phyloP scores from a whole-genome alignment of 495 filamentous ascomycete species.

The Aspergillus ellipticus region DNA sequence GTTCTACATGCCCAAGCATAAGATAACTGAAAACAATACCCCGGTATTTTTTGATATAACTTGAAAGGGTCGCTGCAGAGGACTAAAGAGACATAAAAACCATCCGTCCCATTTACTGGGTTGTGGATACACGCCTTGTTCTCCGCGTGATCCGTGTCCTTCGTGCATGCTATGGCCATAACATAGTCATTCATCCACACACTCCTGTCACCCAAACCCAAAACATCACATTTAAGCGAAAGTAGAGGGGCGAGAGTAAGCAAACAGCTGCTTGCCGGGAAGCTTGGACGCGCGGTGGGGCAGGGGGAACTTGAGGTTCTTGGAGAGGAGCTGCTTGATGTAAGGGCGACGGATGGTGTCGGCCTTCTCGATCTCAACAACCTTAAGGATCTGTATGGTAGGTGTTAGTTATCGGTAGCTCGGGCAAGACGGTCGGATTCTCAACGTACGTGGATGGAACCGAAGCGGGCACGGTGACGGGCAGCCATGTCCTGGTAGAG shows the following conservation, averaged over 20 bases:
- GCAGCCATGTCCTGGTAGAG: constrained; percentile 99
- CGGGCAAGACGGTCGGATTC: not conserved
- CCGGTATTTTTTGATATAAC: constrained; percentile 43
- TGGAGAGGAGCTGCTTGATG: constrained; percentile 95
- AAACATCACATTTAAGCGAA: constrained; percentile 59
- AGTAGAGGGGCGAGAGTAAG: constrained; percentile 85
- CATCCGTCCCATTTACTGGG: constrained; percentile 36
- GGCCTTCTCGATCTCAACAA: constrained; percentile 91
- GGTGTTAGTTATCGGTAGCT: constrained; percentile 5
- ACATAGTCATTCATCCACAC: constrained; percentile 48
- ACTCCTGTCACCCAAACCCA: constrained; percentile 37
- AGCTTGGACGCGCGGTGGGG: constrained; percentile 87
- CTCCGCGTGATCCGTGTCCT: constrained; percentile 40
- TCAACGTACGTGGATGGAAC: constrained; percentile 87
- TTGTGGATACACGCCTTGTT: constrained; percentile 37
- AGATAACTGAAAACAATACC: constrained; percentile 26
- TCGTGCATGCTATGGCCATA: constrained; percentile 48
- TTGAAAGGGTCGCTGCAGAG: constrained; percentile 44
- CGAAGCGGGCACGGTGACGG: constrained; percentile 94
- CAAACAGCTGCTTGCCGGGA: constrained; percentile 80
- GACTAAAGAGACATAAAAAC: constrained; percentile 43
- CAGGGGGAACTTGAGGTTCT: constrained; percentile 96
- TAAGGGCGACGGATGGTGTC: constrained; percentile 94
- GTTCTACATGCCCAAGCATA: constrained; percentile 2
- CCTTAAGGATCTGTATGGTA: constrained; percentile 80